Evolutionary conservation across 2,329 filamentous ascomycete species (phyloP), one percentile per base, ranked within the genome.

Genomic region (Aspergillus terreus): DNA sequence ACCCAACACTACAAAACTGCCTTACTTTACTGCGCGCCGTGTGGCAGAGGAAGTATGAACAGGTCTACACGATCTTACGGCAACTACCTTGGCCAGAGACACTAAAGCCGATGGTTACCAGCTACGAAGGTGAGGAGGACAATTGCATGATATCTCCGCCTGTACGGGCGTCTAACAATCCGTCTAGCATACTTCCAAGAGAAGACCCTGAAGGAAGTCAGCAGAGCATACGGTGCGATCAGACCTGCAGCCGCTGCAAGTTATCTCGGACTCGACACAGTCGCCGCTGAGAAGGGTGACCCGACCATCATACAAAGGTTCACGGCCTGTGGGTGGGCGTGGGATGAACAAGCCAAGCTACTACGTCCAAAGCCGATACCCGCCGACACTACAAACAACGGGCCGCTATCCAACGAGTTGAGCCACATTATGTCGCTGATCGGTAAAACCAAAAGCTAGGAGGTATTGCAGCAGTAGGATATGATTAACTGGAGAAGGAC

Each of bases 191-290:
- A 71, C 50, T 73, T 71, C 51, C 65, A 71, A 56, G 63, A 72
- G 49, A 70, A 68, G 40, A 68, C 70, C 9, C 60, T 73, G 52
- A 63, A 63, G 38, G 66, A 70, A 49, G 58, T 73, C 51, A 72
- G 70, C 58, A 61, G 57, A 47, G 66, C 67, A n/a, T 74, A 71
- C 57, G 68, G 69, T 54, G 66, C 70, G 5, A 72, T 74, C 50
- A 60, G 70, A 48, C 66, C 69, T 27, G 59, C 63, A 9, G 59
- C 62, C 14, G 70, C 68, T 9, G 71, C 69, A 44, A 58, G 36
- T 27, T 71, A 72, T 50, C 62, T 74, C 14, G 71, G 71, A 3
- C 62, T 73, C 30, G 65, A 71, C 25, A 21, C 59, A 9, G 44
- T 51, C 11, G 51, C 60, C 7, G 60, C 67, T 12, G 59, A 67